phyloP scores from a whole-genome alignment of 345 rosid genomes.

The Gynandropsis gynandra region DNA sequence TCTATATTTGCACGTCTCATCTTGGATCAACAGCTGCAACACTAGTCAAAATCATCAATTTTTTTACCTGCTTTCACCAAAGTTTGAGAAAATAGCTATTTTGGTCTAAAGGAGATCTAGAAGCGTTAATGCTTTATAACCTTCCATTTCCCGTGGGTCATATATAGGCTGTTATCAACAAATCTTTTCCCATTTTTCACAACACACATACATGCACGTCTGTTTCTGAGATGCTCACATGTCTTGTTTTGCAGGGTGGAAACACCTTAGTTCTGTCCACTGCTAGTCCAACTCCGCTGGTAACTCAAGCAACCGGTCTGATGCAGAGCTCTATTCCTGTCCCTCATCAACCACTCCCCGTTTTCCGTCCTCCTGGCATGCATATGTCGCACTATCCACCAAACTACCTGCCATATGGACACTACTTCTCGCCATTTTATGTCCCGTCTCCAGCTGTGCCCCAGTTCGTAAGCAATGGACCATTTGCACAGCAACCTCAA shows the following conservation, averaged over 20 bases:
- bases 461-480: constrained; percentile 69
- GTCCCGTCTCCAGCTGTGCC: constrained; percentile 71
- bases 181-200: not conserved
- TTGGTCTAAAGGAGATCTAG: too few relatives aligned
- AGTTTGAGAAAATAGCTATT: too few relatives aligned
- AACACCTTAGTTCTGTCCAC: constrained; percentile 62
- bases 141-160: too few relatives aligned
- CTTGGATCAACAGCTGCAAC: constrained; percentile 8
- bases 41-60: not conserved
- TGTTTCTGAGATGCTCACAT: constrained; percentile 24
- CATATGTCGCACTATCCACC: constrained; percentile 80
- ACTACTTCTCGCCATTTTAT: constrained; percentile 65
- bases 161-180: constrained; percentile 2
- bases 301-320: constrained; percentile 70
- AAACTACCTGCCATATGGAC: constrained; percentile 76
- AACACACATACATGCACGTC: too few relatives aligned
- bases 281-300: constrained; percentile 59
- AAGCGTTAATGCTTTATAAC: too few relatives aligned
- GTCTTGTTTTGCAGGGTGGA: constrained; percentile 51
- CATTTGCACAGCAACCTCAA: constrained; percentile 26
- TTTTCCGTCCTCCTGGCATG: constrained; percentile 78
- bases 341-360: constrained; percentile 77
- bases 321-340: constrained; percentile 76
- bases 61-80: too few relatives aligned
- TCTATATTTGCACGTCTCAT: not conserved